These are phyloP conservation scores for Colletotrichum horii DNA, from an alignment of 2,329 filamentous ascomycete genomes.

Conservation along the genomic window DNA sequence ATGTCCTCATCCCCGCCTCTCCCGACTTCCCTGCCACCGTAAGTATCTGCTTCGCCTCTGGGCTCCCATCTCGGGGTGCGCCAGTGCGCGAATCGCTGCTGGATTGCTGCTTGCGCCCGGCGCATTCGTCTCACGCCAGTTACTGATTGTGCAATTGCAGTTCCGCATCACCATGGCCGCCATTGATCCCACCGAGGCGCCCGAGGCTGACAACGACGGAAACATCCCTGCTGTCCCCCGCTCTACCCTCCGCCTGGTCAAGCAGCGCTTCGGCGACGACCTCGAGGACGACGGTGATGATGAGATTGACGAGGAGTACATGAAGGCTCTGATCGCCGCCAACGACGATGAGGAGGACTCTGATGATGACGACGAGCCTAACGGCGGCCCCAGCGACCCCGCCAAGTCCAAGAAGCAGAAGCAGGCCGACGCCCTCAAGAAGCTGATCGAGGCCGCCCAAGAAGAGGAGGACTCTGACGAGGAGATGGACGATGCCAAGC, in stretches of 20 bases:
- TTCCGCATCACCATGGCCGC: conserved; percentile 99
- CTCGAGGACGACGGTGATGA: conserved; percentile 61
- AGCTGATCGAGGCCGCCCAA: conserved; percentile 73
- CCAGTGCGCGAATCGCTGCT: not conserved
- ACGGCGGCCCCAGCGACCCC: conserved; percentile 91
- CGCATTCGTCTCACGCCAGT: conserved; percentile 2
- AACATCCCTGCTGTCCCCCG: conserved; percentile 69
- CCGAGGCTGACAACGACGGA: conserved; percentile 67
- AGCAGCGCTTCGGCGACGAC: conserved; percentile 68
- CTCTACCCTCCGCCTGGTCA: conserved; percentile 90
- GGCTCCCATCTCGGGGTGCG: not conserved
- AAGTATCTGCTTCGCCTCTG: conserved; percentile 44
- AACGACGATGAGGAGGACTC: conserved; percentile 60
- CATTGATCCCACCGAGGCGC: conserved; percentile 84
- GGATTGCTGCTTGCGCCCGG: not conserved
- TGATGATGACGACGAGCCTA: conserved; percentile 58
- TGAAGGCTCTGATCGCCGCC: conserved; percentile 58
- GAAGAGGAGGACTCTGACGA: conserved; percentile 66
- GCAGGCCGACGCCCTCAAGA: conserved; percentile 77
- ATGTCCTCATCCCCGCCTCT: conserved; percentile 79
- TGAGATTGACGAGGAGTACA: conserved; percentile 71
- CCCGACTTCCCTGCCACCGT: conserved; percentile 85
- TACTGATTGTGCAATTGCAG: conserved; percentile 53
- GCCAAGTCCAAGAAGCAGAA: conserved; percentile 87
- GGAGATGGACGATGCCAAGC: conserved; percentile 74